A percentile compares a stretch with the other conserved stretches of the same genome.
Conservation (phyloP, 2,329 filamentous ascomycete genomes). For the Fusarium protoensiforme region DNA sequence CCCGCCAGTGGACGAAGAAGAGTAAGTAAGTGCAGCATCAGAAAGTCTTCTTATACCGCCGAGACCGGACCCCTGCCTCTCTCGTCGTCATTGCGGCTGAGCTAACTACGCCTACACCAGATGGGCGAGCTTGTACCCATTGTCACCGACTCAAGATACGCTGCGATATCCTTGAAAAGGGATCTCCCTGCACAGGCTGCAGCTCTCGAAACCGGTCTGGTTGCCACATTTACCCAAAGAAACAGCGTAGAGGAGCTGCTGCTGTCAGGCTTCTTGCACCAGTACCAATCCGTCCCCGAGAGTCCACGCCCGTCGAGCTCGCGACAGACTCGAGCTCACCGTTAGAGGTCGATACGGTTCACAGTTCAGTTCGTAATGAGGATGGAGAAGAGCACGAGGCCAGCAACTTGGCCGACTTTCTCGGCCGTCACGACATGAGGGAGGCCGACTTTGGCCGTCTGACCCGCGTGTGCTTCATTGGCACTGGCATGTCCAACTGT, state of each 20-base stretch:
- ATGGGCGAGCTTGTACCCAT: slow-evolving; percentile 56
- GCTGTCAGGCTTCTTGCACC: slow-evolving; percentile 33
- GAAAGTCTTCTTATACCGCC: background rate
- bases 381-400: slow-evolving; percentile 54
- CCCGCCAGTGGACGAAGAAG: background rate
- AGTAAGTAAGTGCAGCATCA: background rate
- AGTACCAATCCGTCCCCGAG: slow-evolving; percentile 32
- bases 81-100: background rate
- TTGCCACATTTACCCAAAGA: slow-evolving; percentile 62
- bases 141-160: slow-evolving; percentile 63
- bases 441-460: slow-evolving; percentile 57
- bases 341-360: background rate
- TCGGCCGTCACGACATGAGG: slow-evolving; percentile 59
- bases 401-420: slow-evolving; percentile 59
- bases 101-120: slow-evolving; percentile 27
- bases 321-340: background rate
- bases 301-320: background rate
- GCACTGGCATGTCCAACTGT: slow-evolving; percentile 66
- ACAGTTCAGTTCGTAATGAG: slow-evolving; percentile 27
- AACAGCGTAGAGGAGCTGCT: slow-evolving; percentile 45
- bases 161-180: slow-evolving; percentile 60
- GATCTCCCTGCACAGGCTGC: slow-evolving; percentile 61
- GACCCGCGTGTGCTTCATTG: slow-evolving; percentile 65
- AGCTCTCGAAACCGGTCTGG: slow-evolving; percentile 52
- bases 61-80: background rate